A percentile compares a stretch with the other conserved stretches of the same genome.
These are phyloP conservation scores for Cercospora sp. DNA, from an alignment of 2,329 filamentous ascomycete species.

Conservation along the genomic window DNA sequence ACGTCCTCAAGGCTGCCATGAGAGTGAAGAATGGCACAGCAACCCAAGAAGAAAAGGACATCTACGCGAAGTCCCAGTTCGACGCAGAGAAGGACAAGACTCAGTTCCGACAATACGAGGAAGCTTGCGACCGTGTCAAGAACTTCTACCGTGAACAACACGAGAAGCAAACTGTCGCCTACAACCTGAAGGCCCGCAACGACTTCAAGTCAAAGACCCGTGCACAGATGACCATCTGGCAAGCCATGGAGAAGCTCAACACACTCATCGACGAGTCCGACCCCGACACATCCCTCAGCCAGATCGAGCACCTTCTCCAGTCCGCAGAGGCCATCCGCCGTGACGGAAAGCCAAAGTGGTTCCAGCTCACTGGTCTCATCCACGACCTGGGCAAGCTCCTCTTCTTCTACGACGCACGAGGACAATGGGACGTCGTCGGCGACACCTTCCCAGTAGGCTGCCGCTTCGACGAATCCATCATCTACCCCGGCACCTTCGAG, in stretches of 20 bases:
- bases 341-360: slow-evolving; percentile 80
- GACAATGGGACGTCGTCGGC: slow-evolving; percentile 92
- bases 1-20: slow-evolving; percentile 58
- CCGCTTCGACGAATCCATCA: slow-evolving; percentile 71
- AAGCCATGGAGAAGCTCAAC: slow-evolving; percentile 91
- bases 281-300: slow-evolving; percentile 81
- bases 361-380: slow-evolving; percentile 75
- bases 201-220: slow-evolving; percentile 66
- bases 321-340: slow-evolving; percentile 85
- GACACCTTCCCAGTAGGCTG: slow-evolving; percentile 81
- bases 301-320: slow-evolving; percentile 88
- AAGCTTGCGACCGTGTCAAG: slow-evolving; percentile 80
- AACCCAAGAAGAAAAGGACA: slow-evolving; percentile 48
- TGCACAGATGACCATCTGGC: slow-evolving; percentile 81
- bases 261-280: slow-evolving; percentile 88
- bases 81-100: slow-evolving; percentile 76
- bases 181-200: slow-evolving; percentile 79
- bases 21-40: slow-evolving; percentile 51
- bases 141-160: slow-evolving; percentile 77
- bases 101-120: slow-evolving; percentile 78
- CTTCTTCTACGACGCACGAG: slow-evolving; percentile 77
- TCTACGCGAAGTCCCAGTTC: slow-evolving; percentile 64
- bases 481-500: slow-evolving; percentile 76
- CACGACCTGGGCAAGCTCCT: slow-evolving; percentile 80
- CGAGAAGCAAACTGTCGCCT: slow-evolving; percentile 73